Evolutionary conservation across 139 green algal genomes (phyloP).

Genomic region (Mesotaenium endlicherianum): DNA sequence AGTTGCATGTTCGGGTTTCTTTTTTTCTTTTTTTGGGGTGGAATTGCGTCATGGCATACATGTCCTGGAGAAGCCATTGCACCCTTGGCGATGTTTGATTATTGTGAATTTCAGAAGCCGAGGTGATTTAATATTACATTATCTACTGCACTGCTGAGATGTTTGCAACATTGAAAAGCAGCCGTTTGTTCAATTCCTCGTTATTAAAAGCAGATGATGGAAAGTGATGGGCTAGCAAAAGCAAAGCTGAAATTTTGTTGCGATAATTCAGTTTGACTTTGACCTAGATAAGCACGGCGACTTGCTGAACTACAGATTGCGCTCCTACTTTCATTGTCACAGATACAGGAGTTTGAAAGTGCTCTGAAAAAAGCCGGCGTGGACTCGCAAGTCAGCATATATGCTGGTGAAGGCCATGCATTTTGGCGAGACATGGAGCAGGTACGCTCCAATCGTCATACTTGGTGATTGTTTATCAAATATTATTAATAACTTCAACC

Average conservation of each 20-base stretch:
- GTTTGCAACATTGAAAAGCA: not conserved
- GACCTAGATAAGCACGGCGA: not conserved
- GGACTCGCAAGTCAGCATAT: not conserved
- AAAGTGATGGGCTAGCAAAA: no score
- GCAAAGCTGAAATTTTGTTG: no score
- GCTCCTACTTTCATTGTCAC: not conserved
- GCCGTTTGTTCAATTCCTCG: not conserved
- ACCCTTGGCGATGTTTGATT: no score
- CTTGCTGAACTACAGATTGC: not conserved
- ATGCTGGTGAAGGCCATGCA: not conserved
- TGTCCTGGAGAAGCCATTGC: no score
- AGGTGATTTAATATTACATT: no score
- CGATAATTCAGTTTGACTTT: not conserved
- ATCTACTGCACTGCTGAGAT: no score
- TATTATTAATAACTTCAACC: no score
- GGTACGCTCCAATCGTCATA: not conserved
- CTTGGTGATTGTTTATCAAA: no score
- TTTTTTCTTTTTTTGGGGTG: no score
- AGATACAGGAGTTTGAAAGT: not conserved
- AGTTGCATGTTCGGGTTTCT: no score
- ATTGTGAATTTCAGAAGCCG: no score
- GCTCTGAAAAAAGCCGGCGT: not conserved
- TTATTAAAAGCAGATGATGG: not conserved
- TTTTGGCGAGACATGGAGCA: constrained; percentile 20
- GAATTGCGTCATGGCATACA: no score